phyloP scores from a whole-genome alignment of 2,329 filamentous ascomycete species.

The Cyphellophora europaea region DNA sequence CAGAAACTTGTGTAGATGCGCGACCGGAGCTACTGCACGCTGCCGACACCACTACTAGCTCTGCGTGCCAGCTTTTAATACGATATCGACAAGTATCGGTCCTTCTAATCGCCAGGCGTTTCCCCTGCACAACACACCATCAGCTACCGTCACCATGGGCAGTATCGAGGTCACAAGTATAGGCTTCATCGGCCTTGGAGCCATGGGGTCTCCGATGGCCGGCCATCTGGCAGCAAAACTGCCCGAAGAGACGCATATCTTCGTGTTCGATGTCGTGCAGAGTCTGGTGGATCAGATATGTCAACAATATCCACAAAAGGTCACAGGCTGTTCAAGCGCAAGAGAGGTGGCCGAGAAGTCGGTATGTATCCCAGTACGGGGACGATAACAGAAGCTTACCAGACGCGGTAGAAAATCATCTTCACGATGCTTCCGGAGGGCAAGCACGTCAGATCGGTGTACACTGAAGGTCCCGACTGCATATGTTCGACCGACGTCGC shows the following conservation, averaged over 20 bases:
- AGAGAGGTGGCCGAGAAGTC: constrained; percentile 42
- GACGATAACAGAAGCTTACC: background rate
- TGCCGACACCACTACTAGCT: too few relatives aligned
- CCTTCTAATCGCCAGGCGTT: too few relatives aligned
- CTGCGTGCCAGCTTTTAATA: too few relatives aligned
- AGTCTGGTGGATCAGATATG: constrained; percentile 34
- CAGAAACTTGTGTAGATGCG: too few relatives aligned
- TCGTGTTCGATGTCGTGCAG: constrained; percentile 40
- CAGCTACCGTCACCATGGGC: background rate
- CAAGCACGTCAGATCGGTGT: constrained; percentile 28
- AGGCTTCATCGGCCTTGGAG: constrained; percentile 46
- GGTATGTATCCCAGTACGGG: constrained; percentile 24
- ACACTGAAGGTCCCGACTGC: constrained; percentile 36
- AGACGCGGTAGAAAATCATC: constrained; percentile 24
- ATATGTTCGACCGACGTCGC: constrained; percentile 27
- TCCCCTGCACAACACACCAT: too few relatives aligned
- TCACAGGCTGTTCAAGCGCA: constrained; percentile 32
- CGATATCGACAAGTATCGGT: too few relatives aligned
- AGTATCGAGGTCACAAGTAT: constrained; percentile 5
- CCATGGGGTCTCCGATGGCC: constrained; percentile 47
- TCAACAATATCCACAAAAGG: constrained; percentile 27
- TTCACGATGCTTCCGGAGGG: constrained; percentile 27
- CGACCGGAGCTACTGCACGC: too few relatives aligned
- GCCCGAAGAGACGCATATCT: constrained; percentile 31
- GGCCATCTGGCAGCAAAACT: constrained; percentile 40